A percentile compares a stretch with the other conserved stretches of the same genome.
Evolutionary conservation across 2,329 filamentous ascomycete species (phyloP).

Genomic region (Alternaria sp.): DNA sequence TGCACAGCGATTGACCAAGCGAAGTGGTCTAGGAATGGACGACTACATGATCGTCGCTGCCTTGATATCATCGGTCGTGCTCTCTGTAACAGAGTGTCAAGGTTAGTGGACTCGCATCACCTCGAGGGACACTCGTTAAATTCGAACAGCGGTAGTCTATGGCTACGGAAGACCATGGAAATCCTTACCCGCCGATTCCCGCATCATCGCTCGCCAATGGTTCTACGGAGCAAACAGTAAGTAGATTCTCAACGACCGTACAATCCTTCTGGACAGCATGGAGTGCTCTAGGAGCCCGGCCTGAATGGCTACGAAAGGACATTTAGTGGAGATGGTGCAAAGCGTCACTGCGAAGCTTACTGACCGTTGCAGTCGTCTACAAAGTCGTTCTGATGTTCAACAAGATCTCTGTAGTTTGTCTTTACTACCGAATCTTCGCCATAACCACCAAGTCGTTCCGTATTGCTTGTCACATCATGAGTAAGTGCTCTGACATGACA

Average conservation of each 20-base stretch:
- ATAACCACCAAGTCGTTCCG: conserved; percentile 34
- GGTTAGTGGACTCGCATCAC: conserved; percentile 9
- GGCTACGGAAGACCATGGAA: conserved; percentile 29
- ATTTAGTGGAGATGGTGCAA: not conserved
- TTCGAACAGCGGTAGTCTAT: conserved; percentile 25
- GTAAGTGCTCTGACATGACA: conserved; percentile 10
- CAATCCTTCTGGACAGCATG: not conserved
- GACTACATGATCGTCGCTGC: conserved; percentile 33
- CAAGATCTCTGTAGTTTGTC: conserved; percentile 42
- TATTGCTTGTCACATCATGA: conserved; percentile 28
- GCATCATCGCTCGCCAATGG: conserved; percentile 29
- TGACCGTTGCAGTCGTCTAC: conserved; percentile 35
- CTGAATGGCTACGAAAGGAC: not conserved
- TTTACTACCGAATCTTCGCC: conserved; percentile 46
- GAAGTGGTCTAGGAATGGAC: conserved; percentile 25
- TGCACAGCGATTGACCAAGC: conserved; percentile 22
- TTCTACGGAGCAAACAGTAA: conserved; percentile 39
- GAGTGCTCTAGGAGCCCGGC: not conserved
- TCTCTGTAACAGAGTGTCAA: conserved; percentile 33
- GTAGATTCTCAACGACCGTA: not conserved
- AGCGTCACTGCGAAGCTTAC: not conserved
- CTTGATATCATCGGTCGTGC: conserved; percentile 21
- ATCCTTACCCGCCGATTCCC: conserved; percentile 15
- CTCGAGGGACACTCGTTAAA: not conserved
- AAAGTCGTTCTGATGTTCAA: conserved; percentile 46